These are phyloP conservation scores for Tilletiopsis washingtonensis DNA, from an alignment of 1,284 basidiomycete species.

Conservation along the genomic window DNA sequence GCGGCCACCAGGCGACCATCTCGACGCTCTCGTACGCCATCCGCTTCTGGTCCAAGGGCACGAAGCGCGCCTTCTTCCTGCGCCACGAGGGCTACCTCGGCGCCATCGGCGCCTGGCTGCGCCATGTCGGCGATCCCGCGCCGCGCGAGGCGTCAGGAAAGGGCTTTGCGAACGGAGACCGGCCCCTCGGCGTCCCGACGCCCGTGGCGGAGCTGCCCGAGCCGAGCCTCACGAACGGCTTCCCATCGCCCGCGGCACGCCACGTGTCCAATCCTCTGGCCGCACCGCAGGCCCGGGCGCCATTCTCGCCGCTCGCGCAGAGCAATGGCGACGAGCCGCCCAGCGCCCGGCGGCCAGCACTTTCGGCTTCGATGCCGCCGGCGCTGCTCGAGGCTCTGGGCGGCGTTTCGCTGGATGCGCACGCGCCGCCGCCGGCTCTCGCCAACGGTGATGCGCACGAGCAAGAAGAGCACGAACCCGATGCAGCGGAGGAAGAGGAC, in stretches of 20 bases:
- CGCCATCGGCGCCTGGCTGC: slow-evolving; percentile 51
- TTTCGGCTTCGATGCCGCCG: no score
- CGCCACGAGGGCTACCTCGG: slow-evolving; percentile 96
- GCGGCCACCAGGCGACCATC: slow-evolving; percentile 95
- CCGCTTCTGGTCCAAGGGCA: slow-evolving; percentile 98
- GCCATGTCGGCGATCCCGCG: slow-evolving; percentile 29
- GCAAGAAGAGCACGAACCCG: neutral
- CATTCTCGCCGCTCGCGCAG: no score
- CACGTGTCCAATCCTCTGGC: no score
- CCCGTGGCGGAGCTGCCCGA: neutral
- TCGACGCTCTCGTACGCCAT: slow-evolving; percentile 97
- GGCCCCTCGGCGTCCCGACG: neutral
- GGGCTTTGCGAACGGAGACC: neutral
- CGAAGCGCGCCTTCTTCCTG: slow-evolving; percentile 87
- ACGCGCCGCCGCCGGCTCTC: neutral
- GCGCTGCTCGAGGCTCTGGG: no score
- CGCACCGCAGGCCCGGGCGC: no score
- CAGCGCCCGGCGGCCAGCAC: no score
- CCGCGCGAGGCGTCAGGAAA: no score
- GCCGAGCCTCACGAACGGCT: neutral
- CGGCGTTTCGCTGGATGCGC: neutral
- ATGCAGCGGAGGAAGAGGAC: neutral
- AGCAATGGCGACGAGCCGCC: no score
- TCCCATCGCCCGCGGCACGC: no score
- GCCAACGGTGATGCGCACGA: neutral